phyloP scores from a whole-genome alignment of 2,329 filamentous ascomycete genomes.

The Oidium heveae region DNA sequence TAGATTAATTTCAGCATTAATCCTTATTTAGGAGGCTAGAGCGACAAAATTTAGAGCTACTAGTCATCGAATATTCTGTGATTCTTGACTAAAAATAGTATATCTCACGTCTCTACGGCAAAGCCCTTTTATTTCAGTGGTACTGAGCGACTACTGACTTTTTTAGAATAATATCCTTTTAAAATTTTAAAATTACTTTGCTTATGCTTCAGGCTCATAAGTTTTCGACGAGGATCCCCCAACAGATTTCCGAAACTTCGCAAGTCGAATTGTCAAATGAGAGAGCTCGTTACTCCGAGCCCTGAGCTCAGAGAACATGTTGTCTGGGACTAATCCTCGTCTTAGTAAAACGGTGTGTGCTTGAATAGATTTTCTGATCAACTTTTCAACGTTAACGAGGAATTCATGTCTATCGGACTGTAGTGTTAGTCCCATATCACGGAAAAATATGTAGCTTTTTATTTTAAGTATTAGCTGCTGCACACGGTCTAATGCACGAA shows the following conservation, averaged over 20 bases:
- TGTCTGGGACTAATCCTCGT: slow-evolving; percentile 8
- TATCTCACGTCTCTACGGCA: no score
- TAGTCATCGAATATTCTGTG: no score
- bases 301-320: slow-evolving; percentile 8
- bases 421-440: neutral
- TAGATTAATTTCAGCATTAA: no score
- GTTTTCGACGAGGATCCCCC: no score
- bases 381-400: slow-evolving; percentile 5
- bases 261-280: no score
- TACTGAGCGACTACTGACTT: neutral
- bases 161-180: neutral
- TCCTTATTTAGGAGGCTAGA: no score
- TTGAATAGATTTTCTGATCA: slow-evolving; percentile 12
- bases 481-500: slow-evolving; percentile 23
- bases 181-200: neutral
- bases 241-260: no score
- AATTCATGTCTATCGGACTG: slow-evolving; percentile 1
- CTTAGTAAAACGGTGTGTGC: slow-evolving; percentile 13
- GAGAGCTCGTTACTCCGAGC: slow-evolving; percentile 12
- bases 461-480: slow-evolving; percentile 9
- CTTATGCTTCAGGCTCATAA: no score
- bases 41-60: no score
- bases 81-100: no score
- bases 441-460: slow-evolving; percentile 8
- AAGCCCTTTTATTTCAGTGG: neutral